phyloP scores from a whole-genome alignment of 1,284 basidiomycete genomes.

The Ustilago xerochloae region DNA sequence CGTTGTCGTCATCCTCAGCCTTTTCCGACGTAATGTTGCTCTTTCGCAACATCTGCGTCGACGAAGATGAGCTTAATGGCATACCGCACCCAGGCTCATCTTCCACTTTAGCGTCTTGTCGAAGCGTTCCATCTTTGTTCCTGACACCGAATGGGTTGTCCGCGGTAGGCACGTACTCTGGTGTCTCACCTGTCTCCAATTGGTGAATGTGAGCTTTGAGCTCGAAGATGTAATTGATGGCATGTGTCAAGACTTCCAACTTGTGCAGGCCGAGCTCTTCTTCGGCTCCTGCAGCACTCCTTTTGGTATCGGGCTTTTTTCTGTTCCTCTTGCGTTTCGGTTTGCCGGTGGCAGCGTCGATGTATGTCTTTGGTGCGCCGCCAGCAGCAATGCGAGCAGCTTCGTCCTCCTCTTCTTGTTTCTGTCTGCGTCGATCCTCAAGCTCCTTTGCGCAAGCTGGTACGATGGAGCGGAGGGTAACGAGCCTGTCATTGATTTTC shows the following conservation, averaged over 20 bases:
- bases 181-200: slow-evolving; percentile 45
- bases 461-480: slow-evolving; percentile 60
- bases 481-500: slow-evolving; percentile 68
- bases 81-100: slow-evolving; percentile 27
- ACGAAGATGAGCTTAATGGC: neutral
- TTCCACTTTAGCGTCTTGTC: slow-evolving; percentile 39
- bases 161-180: slow-evolving; percentile 39
- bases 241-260: slow-evolving; percentile 60
- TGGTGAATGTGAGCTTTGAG: slow-evolving; percentile 54
- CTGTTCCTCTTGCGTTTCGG: slow-evolving; percentile 58
- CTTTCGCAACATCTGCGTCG: neutral
- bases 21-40: neutral
- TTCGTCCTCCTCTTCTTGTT: slow-evolving; percentile 53
- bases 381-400: slow-evolving; percentile 44
- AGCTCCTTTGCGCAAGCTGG: slow-evolving; percentile 63
- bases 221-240: slow-evolving; percentile 64
- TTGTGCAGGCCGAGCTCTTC: slow-evolving; percentile 62
- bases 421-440: slow-evolving; percentile 48
- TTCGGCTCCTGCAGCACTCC: slow-evolving; percentile 25
- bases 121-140: slow-evolving; percentile 23
- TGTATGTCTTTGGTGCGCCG: slow-evolving; percentile 42
- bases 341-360: slow-evolving; percentile 53
- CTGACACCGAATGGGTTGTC: slow-evolving; percentile 39
- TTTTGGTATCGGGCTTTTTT: slow-evolving; percentile 45
- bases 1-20: slow-evolving; percentile 16